These are phyloP conservation scores for Xylaria sp. DNA, from an alignment of 2,329 filamentous ascomycete genomes.

Conservation along the genomic window DNA sequence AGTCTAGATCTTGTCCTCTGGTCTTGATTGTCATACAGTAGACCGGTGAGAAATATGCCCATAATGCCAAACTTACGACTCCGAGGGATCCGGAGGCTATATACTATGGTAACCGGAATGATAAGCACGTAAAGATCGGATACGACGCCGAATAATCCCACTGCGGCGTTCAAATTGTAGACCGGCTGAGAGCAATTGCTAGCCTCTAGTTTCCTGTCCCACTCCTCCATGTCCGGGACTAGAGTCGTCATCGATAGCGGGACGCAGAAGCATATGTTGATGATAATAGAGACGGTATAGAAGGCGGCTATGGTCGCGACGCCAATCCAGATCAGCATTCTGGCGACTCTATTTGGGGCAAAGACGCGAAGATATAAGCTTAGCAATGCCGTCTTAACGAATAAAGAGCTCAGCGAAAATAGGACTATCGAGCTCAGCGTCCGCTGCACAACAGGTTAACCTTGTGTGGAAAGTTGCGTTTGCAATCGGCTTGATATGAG, in stretches of 20 bases:
- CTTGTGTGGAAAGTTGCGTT: background rate
- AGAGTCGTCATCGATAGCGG: conserved; percentile 28
- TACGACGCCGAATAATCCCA: conserved; percentile 37
- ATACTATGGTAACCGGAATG: conserved; percentile 38
- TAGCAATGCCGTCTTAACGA: conserved; percentile 41
- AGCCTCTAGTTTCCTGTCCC: conserved; percentile 30
- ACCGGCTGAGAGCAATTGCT: conserved; percentile 38
- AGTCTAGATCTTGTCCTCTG: conserved; percentile 8
- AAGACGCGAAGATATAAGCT: conserved; percentile 42
- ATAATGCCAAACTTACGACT: conserved; percentile 37
- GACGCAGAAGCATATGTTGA: conserved; percentile 35
- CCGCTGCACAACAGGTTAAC: conserved; percentile 23
- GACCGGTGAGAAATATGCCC: conserved; percentile 41
- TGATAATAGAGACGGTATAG: conserved; percentile 34
- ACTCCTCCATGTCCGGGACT: conserved; percentile 22
- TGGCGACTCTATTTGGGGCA: conserved; percentile 29
- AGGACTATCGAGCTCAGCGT: conserved; percentile 35
- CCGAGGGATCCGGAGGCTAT: conserved; percentile 32
- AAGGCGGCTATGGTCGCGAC: conserved; percentile 36
- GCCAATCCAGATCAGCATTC: conserved; percentile 36
- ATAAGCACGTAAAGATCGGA: conserved; percentile 43
- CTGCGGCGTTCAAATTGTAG: conserved; percentile 35
- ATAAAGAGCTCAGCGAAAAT: conserved; percentile 34
- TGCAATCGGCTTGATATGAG: background rate
- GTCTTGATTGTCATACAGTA: conserved; percentile 33